phyloP scores from a whole-genome alignment of 306 rosid genomes.

The Aeschynomene evenia region DNA sequence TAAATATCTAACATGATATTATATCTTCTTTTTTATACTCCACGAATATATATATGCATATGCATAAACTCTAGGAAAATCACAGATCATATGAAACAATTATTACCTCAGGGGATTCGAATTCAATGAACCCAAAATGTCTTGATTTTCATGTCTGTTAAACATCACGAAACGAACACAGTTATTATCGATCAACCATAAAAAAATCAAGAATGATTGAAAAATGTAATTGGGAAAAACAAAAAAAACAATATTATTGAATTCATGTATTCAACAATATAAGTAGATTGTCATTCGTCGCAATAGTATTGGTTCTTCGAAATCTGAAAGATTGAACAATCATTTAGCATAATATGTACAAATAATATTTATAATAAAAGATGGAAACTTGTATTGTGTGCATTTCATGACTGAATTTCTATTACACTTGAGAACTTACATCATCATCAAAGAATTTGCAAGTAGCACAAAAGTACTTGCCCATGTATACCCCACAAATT shows the following conservation, averaged over 20 bases:
- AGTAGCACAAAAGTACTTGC: constrained; percentile 64
- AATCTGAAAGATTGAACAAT: constrained; percentile 39
- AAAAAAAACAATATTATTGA: neutral
- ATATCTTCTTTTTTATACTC: too few relatives aligned
- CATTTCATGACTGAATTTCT: neutral
- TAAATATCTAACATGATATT: too few relatives aligned
- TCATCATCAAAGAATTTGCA: constrained; percentile 92
- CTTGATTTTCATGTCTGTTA: constrained; percentile 72
- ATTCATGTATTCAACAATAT: neutral
- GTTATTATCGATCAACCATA: constrained; percentile 3
- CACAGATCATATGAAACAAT: neutral
- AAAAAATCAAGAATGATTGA: neutral
- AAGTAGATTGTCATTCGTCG: constrained; percentile 49
- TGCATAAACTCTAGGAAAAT: neutral
- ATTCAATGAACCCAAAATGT: constrained; percentile 85
- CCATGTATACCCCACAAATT: constrained; percentile 84
- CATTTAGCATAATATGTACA: constrained; percentile 4
- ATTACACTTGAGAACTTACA: constrained; percentile 43
- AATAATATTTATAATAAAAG: neutral
- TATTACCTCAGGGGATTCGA: constrained; percentile 75
- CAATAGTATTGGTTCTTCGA: constrained; percentile 84
- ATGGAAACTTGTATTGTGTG: neutral
- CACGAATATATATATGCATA: too few relatives aligned
- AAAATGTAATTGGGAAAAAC: neutral
- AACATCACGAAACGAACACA: neutral